phyloP scores from a whole-genome alignment of 2,329 filamentous ascomycete genomes.

The Claviceps cyperi region DNA sequence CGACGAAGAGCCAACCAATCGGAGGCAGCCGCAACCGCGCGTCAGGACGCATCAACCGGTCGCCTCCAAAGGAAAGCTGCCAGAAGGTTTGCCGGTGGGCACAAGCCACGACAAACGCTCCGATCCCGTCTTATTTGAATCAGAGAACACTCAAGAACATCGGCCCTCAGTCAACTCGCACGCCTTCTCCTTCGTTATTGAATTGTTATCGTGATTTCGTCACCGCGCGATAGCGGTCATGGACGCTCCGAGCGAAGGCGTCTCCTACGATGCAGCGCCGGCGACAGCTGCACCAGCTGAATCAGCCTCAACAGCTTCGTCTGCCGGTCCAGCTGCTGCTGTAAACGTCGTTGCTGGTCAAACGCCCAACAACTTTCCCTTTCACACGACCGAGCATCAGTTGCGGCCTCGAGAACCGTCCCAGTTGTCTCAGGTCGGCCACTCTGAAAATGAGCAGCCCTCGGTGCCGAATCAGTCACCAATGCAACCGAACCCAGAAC shows the following conservation, averaged over 20 bases:
- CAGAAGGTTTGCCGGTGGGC: background rate
- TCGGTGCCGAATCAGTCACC: slow-evolving; percentile 5
- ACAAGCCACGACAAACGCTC: background rate
- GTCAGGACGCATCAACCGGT: background rate
- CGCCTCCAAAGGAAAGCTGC: too few relatives aligned
- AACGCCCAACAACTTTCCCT: background rate
- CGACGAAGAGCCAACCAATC: slow-evolving; percentile 2
- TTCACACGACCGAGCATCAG: background rate
- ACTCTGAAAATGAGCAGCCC: slow-evolving; percentile 6
- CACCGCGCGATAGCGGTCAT: slow-evolving; percentile 3
- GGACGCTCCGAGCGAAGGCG: slow-evolving; percentile 1
- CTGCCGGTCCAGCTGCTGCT: slow-evolving; percentile 3
- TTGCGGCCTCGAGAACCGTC: slow-evolving; percentile 8
- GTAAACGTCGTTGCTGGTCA: background rate
- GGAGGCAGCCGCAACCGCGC: slow-evolving; percentile 2
- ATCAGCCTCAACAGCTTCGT: background rate
- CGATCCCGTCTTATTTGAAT: background rate
- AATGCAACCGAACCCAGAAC: slow-evolving; percentile 6
- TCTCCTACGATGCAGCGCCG: background rate
- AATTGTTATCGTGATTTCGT: background rate
- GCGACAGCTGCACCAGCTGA: background rate
- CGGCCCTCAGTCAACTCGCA: background rate
- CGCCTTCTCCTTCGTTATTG: background rate
- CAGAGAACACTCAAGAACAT: too few relatives aligned
- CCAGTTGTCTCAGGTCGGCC: background rate